Conservation (phyloP, 2,329 filamentous ascomycete species). For the Alternaria novae-zelandiae region DNA sequence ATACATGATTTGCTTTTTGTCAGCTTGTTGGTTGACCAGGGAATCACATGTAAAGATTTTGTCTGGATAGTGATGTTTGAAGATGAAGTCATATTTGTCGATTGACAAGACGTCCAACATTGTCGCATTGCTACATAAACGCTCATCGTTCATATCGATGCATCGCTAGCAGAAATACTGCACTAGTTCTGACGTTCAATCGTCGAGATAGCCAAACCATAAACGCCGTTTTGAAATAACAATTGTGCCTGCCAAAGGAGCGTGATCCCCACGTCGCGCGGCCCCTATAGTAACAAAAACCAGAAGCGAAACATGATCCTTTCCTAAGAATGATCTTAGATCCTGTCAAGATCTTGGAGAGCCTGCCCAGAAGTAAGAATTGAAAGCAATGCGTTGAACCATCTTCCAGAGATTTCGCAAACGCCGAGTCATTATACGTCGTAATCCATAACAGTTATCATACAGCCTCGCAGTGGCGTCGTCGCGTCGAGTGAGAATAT, state of each 20-base stretch:
- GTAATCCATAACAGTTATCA: conserved; percentile 27
- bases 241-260: conserved; percentile 19
- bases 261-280: conserved; percentile 15
- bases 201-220: conserved; percentile 8
- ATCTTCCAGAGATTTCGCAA: conserved; percentile 15
- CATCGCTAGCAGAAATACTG: conserved; percentile 10
- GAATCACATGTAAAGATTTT: not conserved
- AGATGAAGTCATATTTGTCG: not conserved
- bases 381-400: conserved; percentile 12
- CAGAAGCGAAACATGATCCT: conserved; percentile 21
- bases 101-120: conserved; percentile 6
- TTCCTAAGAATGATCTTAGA: conserved; percentile 10
- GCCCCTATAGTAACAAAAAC: conserved; percentile 18
- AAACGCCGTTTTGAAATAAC: conserved; percentile 8
- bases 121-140: conserved; percentile 14
- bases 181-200: conserved; percentile 11
- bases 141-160: conserved; percentile 6
- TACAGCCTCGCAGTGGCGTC: conserved; percentile 30
- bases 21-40: not conserved
- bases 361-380: not conserved
- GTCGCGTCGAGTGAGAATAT: conserved; percentile 1
- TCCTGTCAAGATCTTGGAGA: conserved; percentile 8
- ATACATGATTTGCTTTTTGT: not conserved
- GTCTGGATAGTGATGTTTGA: not conserved
- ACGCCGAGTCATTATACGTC: conserved; percentile 19